Evolutionary conservation across 306 rosid species (phyloP), one percentile per base, ranked within the genome.

Genomic region (Senna tora): DNA sequence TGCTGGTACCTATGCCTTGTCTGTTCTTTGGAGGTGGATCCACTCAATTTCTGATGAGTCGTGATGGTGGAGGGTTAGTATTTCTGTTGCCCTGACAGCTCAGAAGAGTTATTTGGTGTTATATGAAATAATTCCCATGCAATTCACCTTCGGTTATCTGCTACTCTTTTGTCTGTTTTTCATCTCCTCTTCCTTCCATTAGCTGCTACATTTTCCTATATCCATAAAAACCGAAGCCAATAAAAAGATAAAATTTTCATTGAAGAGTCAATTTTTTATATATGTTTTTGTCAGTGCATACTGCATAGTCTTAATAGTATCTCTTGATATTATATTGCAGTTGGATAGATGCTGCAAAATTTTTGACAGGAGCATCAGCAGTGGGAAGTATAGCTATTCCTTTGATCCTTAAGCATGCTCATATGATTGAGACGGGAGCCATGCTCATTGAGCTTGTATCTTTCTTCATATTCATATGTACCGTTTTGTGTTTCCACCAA

Each of bases 271-370:
- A 2, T 34, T 21, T 8, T 33, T n/a, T 41, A 13, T 16, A 9
- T 9, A 52, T 47, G 15, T 32, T n/a, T 38, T 66, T 28, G 8
- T 56, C 22, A 28, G 49, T 20, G n/a, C 46, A 16, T 52, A 28
- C 43, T 20, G n/a, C 46, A 16, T 52, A 17, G 41, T 19, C 46
- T 30, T 45, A 9, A 20, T 77, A 15, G 41, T 54, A 6, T 70
- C 14, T 71, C 42, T 16, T 41, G 55, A 10, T 77, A 19, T 74
- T 70, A 20, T 76, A 63, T 32, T 78, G 79, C 86, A 91, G 99
- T 59, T 95, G 99, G 99, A 87, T 91, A 73, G 92, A 87, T 70
- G 99, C 99, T 16, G 97, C 97, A 4, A 95, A 95, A 67, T 91
- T 95, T 76, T 65, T 95, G 86, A 95, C 99, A 7, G 99, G 99